Percentiles rank a stretch among this genome's conserved stretches.
Conservation (phyloP, 169 alveolate species). For the Babesia gibsoni region DNA sequence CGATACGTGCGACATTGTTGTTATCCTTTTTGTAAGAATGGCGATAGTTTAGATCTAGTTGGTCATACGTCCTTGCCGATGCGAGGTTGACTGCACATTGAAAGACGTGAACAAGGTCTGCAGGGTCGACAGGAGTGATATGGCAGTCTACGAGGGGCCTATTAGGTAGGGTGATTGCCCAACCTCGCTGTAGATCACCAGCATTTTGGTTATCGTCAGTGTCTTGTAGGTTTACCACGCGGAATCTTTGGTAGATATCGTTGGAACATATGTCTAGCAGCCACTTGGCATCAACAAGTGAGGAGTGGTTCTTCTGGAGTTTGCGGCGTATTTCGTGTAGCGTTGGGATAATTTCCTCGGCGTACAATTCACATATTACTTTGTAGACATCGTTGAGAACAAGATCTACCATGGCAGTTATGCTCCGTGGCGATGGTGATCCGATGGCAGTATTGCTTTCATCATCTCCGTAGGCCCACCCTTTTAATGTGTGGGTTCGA, state of each 20-base stretch:
- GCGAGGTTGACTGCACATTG: constrained; percentile 15
- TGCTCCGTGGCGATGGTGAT: background rate
- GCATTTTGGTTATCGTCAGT: background rate
- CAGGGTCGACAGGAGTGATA: background rate
- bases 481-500: background rate
- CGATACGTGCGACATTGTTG: constrained; percentile 24
- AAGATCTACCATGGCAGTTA: background rate
- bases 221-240: constrained; percentile 5
- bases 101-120: constrained; percentile 1
- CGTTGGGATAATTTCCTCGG: constrained; percentile 52
- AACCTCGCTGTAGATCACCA: constrained; percentile 23
- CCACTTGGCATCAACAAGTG: constrained; percentile 13
- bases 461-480: constrained; percentile 11
- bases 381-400: constrained; percentile 15
- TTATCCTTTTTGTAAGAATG: background rate
- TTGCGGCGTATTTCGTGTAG: constrained; percentile 55
- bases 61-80: background rate
- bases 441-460: background rate
- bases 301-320: background rate
- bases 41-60: background rate
- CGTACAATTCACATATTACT: constrained; percentile 29
- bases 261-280: constrained; percentile 28
- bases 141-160: constrained; percentile 19
- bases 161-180: constrained; percentile 37
- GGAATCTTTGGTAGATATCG: constrained; percentile 12